Base-by-base conservation (phyloP, 768 basidiomycete genomes). In the Leccinum rimulosum region DNA sequence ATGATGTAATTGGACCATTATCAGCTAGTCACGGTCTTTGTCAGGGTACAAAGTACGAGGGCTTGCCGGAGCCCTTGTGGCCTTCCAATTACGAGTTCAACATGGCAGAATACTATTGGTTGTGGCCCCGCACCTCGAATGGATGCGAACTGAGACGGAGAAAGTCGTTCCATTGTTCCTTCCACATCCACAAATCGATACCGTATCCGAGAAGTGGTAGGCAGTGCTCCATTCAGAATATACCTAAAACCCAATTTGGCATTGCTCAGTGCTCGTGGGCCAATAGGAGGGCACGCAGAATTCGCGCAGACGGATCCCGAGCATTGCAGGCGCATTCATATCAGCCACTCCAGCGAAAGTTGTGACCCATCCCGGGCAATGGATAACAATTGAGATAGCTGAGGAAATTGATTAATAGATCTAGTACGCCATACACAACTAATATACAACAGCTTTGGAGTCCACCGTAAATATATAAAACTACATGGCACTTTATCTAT, bases 351-450 rank as follows among this genome's bases (percentile, higher is more conserved):
- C 17, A 9, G 9, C 4, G 9, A n/a, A 22, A 22, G 22, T 40
- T 40, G 35, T 15, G 14, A 36, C 35, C 25, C 17, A 9, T n/a
- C 38, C 17, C 22, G 22, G 22, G 22, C 25, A 25, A 15, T n/a
- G 49, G 28, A 15, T 15, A 50, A 50, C 15, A n/a, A 17, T 28
- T 11, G 49, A n/a, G 3, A 30, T 49, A 17, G 8, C 28, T 17
- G n/a, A 25, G 33, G 31, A 25, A 35, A 58, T 72, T 35, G 28
- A 74, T 73, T 74, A 70, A 60, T 3, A 63, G 52, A 67, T 71
- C 58, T 54, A 55, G 61, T 74, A 73, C 30, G 50, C 52, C 62
- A 56, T 73, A 73, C 71, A 73, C 71, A 73, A 28, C 63, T 73
- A 70, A 59, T 64, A 69, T 74, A 74, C 73, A 73, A 70, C 70